Conservation (phyloP, 2,329 filamentous ascomycete species). For the Pseudogymnoascus sp. region DNA sequence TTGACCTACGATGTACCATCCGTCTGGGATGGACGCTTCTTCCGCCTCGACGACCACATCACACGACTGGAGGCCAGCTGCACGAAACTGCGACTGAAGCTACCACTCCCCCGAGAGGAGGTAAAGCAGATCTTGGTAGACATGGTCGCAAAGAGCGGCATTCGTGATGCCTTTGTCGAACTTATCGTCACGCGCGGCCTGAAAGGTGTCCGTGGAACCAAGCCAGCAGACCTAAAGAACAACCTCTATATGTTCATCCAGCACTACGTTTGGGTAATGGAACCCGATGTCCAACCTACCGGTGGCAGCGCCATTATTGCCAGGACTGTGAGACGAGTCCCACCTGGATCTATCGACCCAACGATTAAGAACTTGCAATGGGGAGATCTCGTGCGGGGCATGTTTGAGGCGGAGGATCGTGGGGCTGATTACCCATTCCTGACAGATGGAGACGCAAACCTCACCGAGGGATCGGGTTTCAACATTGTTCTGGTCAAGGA, state of each 20-base stretch:
- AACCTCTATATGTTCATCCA: slow-evolving; percentile 41
- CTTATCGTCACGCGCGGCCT: slow-evolving; percentile 43
- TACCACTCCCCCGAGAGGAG: slow-evolving; percentile 35
- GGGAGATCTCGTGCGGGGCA: slow-evolving; percentile 38
- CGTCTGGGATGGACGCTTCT: slow-evolving; percentile 44
- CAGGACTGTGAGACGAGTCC: slow-evolving; percentile 36
- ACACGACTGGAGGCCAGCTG: slow-evolving; percentile 37
- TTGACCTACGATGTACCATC: slow-evolving; percentile 44
- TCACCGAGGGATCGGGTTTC: slow-evolving; percentile 44
- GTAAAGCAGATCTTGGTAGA: slow-evolving; percentile 33
- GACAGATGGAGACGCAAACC: slow-evolving; percentile 40
- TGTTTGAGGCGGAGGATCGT: slow-evolving; percentile 40
- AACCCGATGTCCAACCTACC: slow-evolving; percentile 32
- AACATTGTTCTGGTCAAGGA: slow-evolving; percentile 41
- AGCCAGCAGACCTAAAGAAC: slow-evolving; percentile 29
- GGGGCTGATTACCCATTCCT: slow-evolving; percentile 41
- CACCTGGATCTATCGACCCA: slow-evolving; percentile 41
- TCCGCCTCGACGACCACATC: slow-evolving; percentile 43
- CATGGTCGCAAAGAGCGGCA: slow-evolving; percentile 39
- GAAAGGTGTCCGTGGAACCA: slow-evolving; percentile 31
- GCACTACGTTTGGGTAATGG: slow-evolving; percentile 45
- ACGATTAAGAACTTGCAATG: slow-evolving; percentile 45
- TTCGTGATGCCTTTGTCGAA: slow-evolving; percentile 42
- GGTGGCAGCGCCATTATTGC: slow-evolving; percentile 38
- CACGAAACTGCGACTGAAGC: slow-evolving; percentile 36